Evolutionary conservation across 495 filamentous ascomycete species (phyloP).

Genomic region (Penicillium pancosmium): DNA sequence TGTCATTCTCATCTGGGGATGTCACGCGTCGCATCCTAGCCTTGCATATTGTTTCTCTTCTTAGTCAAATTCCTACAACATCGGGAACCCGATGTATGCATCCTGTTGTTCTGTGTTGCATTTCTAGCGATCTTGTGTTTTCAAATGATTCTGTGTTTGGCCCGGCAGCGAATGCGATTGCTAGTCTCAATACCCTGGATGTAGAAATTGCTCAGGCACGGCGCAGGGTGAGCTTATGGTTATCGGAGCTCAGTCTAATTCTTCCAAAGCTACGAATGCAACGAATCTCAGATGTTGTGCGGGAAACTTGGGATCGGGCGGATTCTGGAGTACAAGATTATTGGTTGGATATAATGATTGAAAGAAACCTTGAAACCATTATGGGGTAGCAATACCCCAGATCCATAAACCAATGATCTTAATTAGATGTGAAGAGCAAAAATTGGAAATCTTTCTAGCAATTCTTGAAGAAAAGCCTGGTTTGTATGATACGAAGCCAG

Average conservation of each 20-base stretch:
- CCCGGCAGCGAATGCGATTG: slow-evolving; percentile 21
- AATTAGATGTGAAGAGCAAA: not conserved
- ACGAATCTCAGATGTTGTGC: slow-evolving; percentile 23
- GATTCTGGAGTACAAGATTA: slow-evolving; percentile 23
- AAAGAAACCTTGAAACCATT: slow-evolving; percentile 29
- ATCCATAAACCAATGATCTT: not conserved
- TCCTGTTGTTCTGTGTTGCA: slow-evolving; percentile 26
- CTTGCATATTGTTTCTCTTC: slow-evolving; percentile 28
- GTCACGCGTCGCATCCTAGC: slow-evolving; percentile 24
- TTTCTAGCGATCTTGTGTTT: slow-evolving; percentile 32
- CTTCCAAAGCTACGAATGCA: slow-evolving; percentile 31
- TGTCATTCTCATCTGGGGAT: slow-evolving; percentile 11
- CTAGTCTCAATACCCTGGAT: slow-evolving; percentile 26
- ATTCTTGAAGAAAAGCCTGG: not conserved
- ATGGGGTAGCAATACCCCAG: slow-evolving; percentile 22
- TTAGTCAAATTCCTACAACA: slow-evolving; percentile 27
- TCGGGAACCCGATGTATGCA: slow-evolving; percentile 31
- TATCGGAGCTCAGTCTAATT: slow-evolving; percentile 28
- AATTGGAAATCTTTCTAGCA: not conserved
- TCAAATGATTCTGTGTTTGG: slow-evolving; percentile 24
- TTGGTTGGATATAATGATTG: slow-evolving; percentile 32
- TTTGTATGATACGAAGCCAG: not conserved
- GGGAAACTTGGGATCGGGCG: slow-evolving; percentile 28
- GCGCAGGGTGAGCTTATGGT: slow-evolving; percentile 26
- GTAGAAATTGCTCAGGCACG: slow-evolving; percentile 32